A percentile compares a stretch with the other conserved stretches of the same genome.
These are phyloP conservation scores for Scutellaria barbata DNA, from an alignment of 257 asterid species.

Conservation along the genomic window DNA sequence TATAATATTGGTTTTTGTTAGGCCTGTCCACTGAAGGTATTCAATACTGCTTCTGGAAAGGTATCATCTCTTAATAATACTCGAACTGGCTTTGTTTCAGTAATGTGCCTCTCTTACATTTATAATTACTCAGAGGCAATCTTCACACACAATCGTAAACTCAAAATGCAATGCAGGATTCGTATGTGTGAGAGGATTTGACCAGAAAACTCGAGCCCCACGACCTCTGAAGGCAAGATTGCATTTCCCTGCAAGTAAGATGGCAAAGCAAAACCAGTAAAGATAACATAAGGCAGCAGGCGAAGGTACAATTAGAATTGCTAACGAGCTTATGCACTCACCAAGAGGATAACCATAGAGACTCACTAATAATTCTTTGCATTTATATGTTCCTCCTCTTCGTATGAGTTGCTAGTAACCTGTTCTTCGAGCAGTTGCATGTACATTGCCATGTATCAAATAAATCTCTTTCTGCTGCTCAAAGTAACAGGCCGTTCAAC, in stretches of 20 bases:
- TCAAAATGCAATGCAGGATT: conserved; percentile 59
- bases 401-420: conserved; percentile 35
- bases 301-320: conserved; percentile 21
- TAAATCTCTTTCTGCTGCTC: conserved; percentile 35
- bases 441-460: conserved; percentile 29
- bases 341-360: conserved; percentile 48
- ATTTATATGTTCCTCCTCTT: conserved; percentile 42
- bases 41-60: conserved; percentile 93
- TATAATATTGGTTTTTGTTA: conserved; percentile 42
- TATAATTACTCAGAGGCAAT: neutral
- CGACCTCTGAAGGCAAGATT: conserved; percentile 76
- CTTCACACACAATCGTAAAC: conserved; percentile 7
- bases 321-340: conserved; percentile 36
- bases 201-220: conserved; percentile 71
- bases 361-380: conserved; percentile 51
- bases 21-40: conserved; percentile 78
- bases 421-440: conserved; percentile 25
- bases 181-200: conserved; percentile 92
- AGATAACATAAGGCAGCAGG: conserved; percentile 29
- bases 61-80: conserved; percentile 45
- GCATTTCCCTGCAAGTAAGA: conserved; percentile 81
- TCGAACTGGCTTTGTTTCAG: neutral
- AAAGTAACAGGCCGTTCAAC: conserved; percentile 15
- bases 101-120: neutral
- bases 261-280: conserved; percentile 46